phyloP scores from a whole-genome alignment of 2,329 filamentous ascomycete genomes.

The Arthrinium puccinioides region DNA sequence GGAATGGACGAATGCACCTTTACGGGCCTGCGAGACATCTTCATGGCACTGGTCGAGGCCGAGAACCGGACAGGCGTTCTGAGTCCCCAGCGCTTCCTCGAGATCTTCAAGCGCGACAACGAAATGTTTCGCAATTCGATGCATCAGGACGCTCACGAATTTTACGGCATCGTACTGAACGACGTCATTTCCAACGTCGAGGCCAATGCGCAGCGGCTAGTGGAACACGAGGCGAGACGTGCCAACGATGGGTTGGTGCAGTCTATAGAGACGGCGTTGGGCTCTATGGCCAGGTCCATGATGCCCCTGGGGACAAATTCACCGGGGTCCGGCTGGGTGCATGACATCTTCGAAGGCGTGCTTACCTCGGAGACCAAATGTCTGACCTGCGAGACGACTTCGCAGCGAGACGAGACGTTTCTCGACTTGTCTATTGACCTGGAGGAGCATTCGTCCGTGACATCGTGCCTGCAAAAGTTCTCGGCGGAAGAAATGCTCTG shows the following conservation, averaged over 20 bases:
- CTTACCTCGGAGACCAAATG: slow-evolving; percentile 95
- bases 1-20: slow-evolving; percentile 95
- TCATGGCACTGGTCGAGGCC: slow-evolving; percentile 79
- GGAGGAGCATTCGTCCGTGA: slow-evolving; percentile 92
- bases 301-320: slow-evolving; percentile 38
- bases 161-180: slow-evolving; percentile 90
- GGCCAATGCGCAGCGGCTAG: slow-evolving; percentile 64
- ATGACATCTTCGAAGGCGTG: slow-evolving; percentile 92
- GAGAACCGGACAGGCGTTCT: slow-evolving; percentile 79
- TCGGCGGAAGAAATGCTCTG: slow-evolving; percentile 98
- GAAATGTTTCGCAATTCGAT: slow-evolving; percentile 96
- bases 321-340: slow-evolving; percentile 78
- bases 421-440: slow-evolving; percentile 93
- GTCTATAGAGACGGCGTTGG: slow-evolving; percentile 39
- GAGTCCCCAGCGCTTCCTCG: slow-evolving; percentile 85
- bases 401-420: slow-evolving; percentile 92
- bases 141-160: slow-evolving; percentile 98
- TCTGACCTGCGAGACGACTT: slow-evolving; percentile 91
- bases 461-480: slow-evolving; percentile 89
- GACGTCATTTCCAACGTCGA: slow-evolving; percentile 93
- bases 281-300: slow-evolving; percentile 23
- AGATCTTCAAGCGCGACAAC: slow-evolving; percentile 89
- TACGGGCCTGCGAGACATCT: slow-evolving; percentile 92
- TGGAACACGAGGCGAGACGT: slow-evolving; percentile 37
- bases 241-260: slow-evolving; percentile 38